These are phyloP conservation scores for Sphaerulina populicola DNA, from an alignment of 2,329 filamentous ascomycete species.

Conservation along the genomic window DNA sequence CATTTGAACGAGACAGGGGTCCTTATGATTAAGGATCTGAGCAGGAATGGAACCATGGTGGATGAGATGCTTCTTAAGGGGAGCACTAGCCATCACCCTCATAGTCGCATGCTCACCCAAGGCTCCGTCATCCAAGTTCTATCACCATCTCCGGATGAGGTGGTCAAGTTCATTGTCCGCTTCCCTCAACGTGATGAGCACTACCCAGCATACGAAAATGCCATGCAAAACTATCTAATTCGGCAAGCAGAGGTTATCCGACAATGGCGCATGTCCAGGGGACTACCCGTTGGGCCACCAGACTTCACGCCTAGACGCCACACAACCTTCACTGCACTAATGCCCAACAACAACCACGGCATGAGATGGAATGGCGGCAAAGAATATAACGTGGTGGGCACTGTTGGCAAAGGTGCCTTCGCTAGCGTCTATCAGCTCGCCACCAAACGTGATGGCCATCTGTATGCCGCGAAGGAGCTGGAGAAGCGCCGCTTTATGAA, in stretches of 20 bases:
- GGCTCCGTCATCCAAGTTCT: conserved; percentile 67
- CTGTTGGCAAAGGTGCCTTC: conserved; percentile 89
- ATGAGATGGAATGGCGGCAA: conserved; percentile 75
- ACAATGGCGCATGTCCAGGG: conserved; percentile 9
- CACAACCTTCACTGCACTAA: conserved; percentile 20
- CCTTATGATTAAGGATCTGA: conserved; percentile 86
- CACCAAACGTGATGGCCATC: conserved; percentile 69
- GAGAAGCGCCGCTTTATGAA: conserved; percentile 91
- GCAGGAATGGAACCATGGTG: conserved; percentile 91
- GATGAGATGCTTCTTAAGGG: conserved; percentile 60
- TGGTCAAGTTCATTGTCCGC: conserved; percentile 76
- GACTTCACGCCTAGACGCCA: conserved; percentile 8
- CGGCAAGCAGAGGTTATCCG: conserved; percentile 27
- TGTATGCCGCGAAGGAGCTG: conserved; percentile 88
- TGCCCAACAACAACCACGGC: conserved; percentile 43
- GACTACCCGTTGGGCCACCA: conserved; percentile 6
- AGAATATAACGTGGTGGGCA: conserved; percentile 72
- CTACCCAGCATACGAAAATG: conserved; percentile 57
- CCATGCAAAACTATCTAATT: conserved; percentile 59
- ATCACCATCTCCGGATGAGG: conserved; percentile 45
- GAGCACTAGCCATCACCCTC: conserved; percentile 37
- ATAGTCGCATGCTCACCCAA: conserved; percentile 58
- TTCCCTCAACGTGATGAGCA: conserved; percentile 66
- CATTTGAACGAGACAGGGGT: conserved; percentile 78
- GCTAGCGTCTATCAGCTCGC: conserved; percentile 88